Conservation (phyloP, 768 basidiomycete genomes). For the Suillus cothurnatus region DNA sequence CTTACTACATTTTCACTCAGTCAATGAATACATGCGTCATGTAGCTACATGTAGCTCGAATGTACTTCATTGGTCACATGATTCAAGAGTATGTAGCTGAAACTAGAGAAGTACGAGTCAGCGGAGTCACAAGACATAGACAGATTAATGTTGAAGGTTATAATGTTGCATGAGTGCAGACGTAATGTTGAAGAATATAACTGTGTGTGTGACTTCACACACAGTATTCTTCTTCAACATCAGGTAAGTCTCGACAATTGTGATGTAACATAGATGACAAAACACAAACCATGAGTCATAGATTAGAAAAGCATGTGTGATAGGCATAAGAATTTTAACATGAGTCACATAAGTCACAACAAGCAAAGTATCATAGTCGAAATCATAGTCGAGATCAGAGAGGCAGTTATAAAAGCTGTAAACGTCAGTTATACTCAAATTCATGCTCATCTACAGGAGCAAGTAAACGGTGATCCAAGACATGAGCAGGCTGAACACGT, state of each 20-base stretch:
- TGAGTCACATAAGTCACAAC: neutral
- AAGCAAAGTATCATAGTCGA: neutral
- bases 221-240: neutral
- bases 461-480: neutral
- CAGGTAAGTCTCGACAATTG: neutral
- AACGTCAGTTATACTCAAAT: constrained; percentile 1
- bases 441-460: neutral
- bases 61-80: neutral
- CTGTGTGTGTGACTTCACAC: neutral
- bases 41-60: neutral
- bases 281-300: neutral
- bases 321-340: neutral
- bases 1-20: neutral
- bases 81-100: neutral
- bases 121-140: neutral
- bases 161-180: neutral
- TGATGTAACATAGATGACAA: neutral
- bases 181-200: too few relatives aligned
- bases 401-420: neutral
- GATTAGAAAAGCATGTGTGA: neutral
- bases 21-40: neutral
- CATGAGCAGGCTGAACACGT: neutral
- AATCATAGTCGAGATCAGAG: neutral
- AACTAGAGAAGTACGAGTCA: neutral
- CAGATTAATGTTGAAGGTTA: neutral